phyloP scores from a whole-genome alignment of 2,329 filamentous ascomycete genomes.

The Claviceps spartinae region DNA sequence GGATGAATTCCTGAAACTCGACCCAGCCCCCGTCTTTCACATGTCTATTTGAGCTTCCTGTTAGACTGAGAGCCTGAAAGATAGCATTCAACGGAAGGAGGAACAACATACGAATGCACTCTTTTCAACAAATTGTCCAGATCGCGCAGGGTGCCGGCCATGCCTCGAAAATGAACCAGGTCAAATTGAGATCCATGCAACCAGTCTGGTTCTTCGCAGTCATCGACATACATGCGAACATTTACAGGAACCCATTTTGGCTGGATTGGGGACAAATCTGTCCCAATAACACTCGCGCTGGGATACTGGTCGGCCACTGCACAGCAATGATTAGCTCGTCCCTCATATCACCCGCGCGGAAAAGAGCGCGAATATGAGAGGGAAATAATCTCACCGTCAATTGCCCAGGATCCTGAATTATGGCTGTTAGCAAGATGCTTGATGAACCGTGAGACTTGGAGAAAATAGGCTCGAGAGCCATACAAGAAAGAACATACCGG shows the following conservation, averaged over 20 bases:
- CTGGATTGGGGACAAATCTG: conserved; percentile 32
- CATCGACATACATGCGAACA: conserved; percentile 48
- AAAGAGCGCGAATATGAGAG: not conserved
- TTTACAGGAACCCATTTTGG: conserved; percentile 41
- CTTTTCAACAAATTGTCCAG: conserved; percentile 31
- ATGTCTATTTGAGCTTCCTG: conserved; percentile 15
- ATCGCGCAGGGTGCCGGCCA: conserved; percentile 37
- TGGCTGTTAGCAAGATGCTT: not conserved
- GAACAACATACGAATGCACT: conserved; percentile 17
- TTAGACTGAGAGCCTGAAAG: conserved; percentile 3
- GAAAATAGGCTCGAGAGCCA: not conserved
- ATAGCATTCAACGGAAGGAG: not conserved
- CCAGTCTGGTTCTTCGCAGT: conserved; percentile 46
- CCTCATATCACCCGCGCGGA: not conserved
- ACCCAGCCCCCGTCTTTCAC: conserved; percentile 36
- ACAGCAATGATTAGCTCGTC: not conserved
- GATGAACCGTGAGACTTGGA: not conserved
- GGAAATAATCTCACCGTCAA: conserved; percentile 25
- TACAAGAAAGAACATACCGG: conserved; percentile 18
- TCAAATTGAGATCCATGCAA: conserved; percentile 38
- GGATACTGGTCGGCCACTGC: conserved; percentile 28
- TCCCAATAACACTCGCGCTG: conserved; percentile 26
- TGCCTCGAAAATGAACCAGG: conserved; percentile 38
- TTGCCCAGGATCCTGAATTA: conserved; percentile 34
- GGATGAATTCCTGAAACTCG: conserved; percentile 34